phyloP scores from a whole-genome alignment of 345 rosid genomes.

The Noccaea caerulescens region DNA sequence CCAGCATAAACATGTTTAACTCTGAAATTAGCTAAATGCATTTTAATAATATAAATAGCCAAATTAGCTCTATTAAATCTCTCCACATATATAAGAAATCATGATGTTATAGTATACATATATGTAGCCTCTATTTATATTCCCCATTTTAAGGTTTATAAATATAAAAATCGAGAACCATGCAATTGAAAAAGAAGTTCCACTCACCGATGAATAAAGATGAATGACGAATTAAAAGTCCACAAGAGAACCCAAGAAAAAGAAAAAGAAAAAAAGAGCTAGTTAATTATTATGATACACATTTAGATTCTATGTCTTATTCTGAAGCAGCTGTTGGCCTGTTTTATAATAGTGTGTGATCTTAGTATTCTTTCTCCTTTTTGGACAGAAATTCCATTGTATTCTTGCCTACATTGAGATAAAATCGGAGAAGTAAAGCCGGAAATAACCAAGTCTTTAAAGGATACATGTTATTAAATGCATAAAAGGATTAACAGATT shows the following conservation, averaged over 20 bases:
- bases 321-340: conserved; percentile 50
- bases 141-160: conserved; percentile 26
- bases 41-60: too few relatives aligned
- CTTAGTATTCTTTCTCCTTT: not conserved
- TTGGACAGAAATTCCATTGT: not conserved
- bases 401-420: conserved; percentile 1
- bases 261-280: conserved; percentile 42
- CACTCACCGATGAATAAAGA: conserved; percentile 36
- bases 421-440: not conserved
- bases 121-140: not conserved
- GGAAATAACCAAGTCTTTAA: conserved; percentile 1
- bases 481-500: conserved; percentile 18
- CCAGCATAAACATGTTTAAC: too few relatives aligned
- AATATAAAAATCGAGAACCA: conserved; percentile 57
- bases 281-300: conserved; percentile 44
- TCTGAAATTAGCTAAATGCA: too few relatives aligned
- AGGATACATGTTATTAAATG: conserved; percentile 10
- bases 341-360: conserved; percentile 3
- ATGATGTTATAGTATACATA: too few relatives aligned
- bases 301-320: conserved; percentile 54
- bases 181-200: conserved; percentile 45
- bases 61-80: too few relatives aligned
- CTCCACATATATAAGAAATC: too few relatives aligned
- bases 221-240: conserved; percentile 45
- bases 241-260: not conserved